Base-by-base conservation (phyloP, 495 filamentous ascomycete genomes). In the Aspergillus cristatus region DNA sequence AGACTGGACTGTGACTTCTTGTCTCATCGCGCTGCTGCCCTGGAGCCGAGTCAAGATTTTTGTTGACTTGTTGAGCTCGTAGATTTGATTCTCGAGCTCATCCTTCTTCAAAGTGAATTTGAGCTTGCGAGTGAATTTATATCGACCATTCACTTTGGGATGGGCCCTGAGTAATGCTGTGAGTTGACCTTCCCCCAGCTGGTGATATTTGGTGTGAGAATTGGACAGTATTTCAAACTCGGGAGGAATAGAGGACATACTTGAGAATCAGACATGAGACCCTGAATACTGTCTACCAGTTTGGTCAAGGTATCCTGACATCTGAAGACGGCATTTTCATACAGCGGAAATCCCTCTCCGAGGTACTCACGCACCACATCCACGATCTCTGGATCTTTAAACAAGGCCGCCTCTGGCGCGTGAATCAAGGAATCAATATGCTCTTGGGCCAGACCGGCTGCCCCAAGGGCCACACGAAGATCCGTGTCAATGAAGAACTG, bases 71-170 rank as follows among this genome's bases (percentile, higher is more conserved):
- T 43, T 17, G 2, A 47, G 31, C 6, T 43, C 31, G 7, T 29
- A 3, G 14, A 43, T 43, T 2, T 30, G 26, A 1, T 28, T 13
- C 11, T 39, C 40, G n/a, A 47, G 45, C 6, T 28, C 34, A 1
- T 40, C 40, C 12, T 20, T 42, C 12, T 32, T 22, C 3, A 47
- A 12, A 3, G 28, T 17, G 35, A 47, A 43, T 11, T 14, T 28
- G 7, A 47, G 29, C 13, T 32, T 42, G 28, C 40, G 29, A n/a
- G 35, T 38, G 2, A 62, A 33, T 8, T 51, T 58, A 4, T 58
- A 36, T 14, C 20, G 8, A 13, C 37, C 37, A n/a, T 33, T 26
- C 7, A 37, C 30, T 6, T 14, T 14, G 1, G 29, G 34, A 28
- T 39, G 20, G 6, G 15, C 28, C n/a, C 25, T 24, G 6, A 40